These are phyloP conservation scores for Kwoniella sp. DNA, from an alignment of 768 basidiomycete genomes.

Conservation along the genomic window DNA sequence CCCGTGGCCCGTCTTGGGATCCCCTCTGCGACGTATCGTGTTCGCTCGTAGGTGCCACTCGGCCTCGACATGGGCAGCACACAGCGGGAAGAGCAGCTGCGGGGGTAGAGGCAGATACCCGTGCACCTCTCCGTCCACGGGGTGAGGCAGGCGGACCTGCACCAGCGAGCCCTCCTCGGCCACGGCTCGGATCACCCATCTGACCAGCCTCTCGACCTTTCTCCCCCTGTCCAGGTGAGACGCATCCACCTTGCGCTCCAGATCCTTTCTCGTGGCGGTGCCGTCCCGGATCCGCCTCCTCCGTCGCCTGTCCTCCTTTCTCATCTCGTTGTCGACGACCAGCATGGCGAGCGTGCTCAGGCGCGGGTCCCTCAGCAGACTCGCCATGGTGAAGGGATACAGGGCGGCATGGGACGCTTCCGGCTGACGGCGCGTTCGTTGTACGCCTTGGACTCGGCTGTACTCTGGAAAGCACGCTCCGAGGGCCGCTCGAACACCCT, in stretches of 20 bases:
- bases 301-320: slow-evolving; percentile 28
- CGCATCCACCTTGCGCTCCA: slow-evolving; percentile 2
- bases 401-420: no score
- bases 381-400: slow-evolving; percentile 24
- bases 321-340: slow-evolving; percentile 25
- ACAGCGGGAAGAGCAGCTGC: slow-evolving; percentile 27
- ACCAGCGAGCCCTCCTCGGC: slow-evolving; percentile 35
- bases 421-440: no score
- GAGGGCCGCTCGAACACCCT: slow-evolving; percentile 1
- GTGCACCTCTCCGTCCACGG: background rate
- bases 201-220: slow-evolving; percentile 18
- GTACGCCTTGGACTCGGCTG: background rate
- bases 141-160: slow-evolving; percentile 11
- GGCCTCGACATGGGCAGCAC: slow-evolving; percentile 14
- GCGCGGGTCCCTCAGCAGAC: slow-evolving; percentile 19
- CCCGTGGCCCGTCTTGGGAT: slow-evolving; percentile 25
- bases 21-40: slow-evolving; percentile 11
- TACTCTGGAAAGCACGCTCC: slow-evolving; percentile 8
- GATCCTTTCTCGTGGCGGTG: slow-evolving; percentile 20
- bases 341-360: slow-evolving; percentile 25
- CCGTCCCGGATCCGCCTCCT: slow-evolving; percentile 28
- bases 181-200: slow-evolving; percentile 26
- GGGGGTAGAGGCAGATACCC: slow-evolving; percentile 36
- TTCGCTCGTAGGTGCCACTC: slow-evolving; percentile 15
- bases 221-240: background rate